Evolutionary conservation across 768 basidiomycete species (phyloP), one percentile per base, ranked within the genome.

Genomic region (Clitopilus passeckerianus): DNA sequence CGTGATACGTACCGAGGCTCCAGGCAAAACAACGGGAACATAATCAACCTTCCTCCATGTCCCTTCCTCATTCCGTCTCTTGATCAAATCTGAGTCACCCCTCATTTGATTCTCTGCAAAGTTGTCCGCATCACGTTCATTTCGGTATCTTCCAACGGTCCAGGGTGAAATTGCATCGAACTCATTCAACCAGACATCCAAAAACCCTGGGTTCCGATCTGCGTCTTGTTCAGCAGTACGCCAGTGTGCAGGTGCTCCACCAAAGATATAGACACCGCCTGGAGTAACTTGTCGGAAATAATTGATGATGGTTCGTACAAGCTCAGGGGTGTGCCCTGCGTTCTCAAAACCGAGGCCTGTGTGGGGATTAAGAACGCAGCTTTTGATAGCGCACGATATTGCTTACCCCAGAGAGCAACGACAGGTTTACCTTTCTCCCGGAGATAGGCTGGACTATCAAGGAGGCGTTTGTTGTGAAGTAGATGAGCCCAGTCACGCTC

Each of bases 111-210:
- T 77, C 64, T 83, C 78, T 7, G 83, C 83, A 70, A 86, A 92
- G 6, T 70, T 60, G 57, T 91, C 88, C 0, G 86, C 89, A 14
- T 84, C 84, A 44, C 77, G 76, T 60, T 84, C 80, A 60, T 78
- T 80, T 18, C 73, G 74, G 68, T 84, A 92, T 34, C 89, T 76
- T 3, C 91, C 92, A 9, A 93, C 79, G 6, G 87, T 90, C 91
- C 91, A 93, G 6, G 92, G 92, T 20, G 86, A 88, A 58, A 92
- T 82, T 3, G 89, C 87, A 61, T 91, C 90, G 60, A 91, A 90
- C 22, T 84, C 84, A n/a, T 86, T 84, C 9, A 90, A 73, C 86
- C 88, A 93, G 9, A 91, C 78, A 54, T 83, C 74, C 12, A 86
- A 64, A 61, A 89, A 92, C 6, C 72, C 87, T 0, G 84, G 82